Base-by-base conservation (phyloP, 108 stramenopile genomes). In the Mediolabrus comicus region DNA sequence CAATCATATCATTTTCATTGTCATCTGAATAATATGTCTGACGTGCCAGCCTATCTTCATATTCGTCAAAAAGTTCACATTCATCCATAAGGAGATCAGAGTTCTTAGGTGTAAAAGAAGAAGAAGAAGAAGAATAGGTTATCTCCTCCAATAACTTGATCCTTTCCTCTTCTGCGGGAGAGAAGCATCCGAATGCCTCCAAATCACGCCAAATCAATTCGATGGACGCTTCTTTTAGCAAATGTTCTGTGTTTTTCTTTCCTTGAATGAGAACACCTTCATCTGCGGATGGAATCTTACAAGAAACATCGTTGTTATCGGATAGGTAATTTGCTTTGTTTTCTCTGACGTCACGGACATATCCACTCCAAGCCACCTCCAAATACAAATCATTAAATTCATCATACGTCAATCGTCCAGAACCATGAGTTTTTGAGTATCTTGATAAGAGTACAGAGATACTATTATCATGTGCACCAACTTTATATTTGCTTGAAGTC, bases 201-300 rank as follows among this genome's bases (percentile, higher is more conserved):
- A 94, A 64, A 72, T 94, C 92, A 26, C 89, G 73, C 88, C 88
- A 94, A 17, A 94, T 84, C 33, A 71, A 62, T 28, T 74, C 63
- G n/a, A 89, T 28, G 1, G 85, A 71, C 1, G 77, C 80, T 14
- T 67, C 29, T 17, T 80, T 41, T 43, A 70, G 32, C 51, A 74
- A 41, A 38, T 53, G 54, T 30, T 74, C 73, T 17, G 73, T 69
- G 22, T 74, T 79, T 49, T 69, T 73, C 62, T 22, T 62, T 55
- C 54, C 69, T 61, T 55, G 16, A 10, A 65, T 28, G 6, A 77
- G 22, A 3, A 77, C 64, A 29, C 68, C 68, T 8, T 13, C 24
- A 29, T 70, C 56, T 8, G 34, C 12, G 0, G 56, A 60, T 2
- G 67, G 67, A 27, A 54, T 61, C 26, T 54, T n/a, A n/a, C n/a